These are phyloP conservation scores for Eucalyptus melliodora DNA, from an alignment of 345 rosid species.

Conservation along the genomic window DNA sequence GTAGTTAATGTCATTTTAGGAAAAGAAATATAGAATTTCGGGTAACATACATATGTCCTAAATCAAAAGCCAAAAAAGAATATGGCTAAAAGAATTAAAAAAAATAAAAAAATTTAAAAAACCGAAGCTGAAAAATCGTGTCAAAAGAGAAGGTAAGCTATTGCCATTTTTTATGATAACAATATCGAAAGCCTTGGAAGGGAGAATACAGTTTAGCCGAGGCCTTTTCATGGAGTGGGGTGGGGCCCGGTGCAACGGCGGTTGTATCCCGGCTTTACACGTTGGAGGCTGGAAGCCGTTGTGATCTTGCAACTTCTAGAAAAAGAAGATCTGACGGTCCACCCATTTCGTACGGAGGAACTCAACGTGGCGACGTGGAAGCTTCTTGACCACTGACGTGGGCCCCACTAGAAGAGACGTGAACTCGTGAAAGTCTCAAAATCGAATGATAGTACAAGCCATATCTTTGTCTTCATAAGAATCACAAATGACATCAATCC, in stretches of 20 bases:
- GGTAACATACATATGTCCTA: no score
- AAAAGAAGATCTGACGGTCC: neutral
- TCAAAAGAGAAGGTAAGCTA: neutral
- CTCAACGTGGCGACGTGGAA: no score
- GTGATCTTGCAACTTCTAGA: neutral
- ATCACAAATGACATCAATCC: no score
- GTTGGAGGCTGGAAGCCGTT: neutral
- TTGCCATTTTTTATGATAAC: neutral
- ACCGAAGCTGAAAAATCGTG: neutral
- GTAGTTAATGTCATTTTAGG: no score
- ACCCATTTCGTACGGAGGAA: neutral
- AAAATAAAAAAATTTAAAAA: accelerated
- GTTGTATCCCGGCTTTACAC: slow-evolving; percentile 15
- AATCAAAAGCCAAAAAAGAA: no score
- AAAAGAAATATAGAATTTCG: no score
- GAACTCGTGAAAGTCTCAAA: no score
- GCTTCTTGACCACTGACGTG: no score
- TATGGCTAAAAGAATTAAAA: no score
- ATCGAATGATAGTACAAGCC: no score
- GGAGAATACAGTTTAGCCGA: neutral
- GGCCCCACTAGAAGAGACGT: no score
- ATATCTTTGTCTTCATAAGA: no score
- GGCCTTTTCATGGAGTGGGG: neutral
- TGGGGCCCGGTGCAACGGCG: neutral
- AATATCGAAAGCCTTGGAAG: neutral